Conservation (phyloP, 139 green algal genomes). For the Coelastrella sp. region DNA sequence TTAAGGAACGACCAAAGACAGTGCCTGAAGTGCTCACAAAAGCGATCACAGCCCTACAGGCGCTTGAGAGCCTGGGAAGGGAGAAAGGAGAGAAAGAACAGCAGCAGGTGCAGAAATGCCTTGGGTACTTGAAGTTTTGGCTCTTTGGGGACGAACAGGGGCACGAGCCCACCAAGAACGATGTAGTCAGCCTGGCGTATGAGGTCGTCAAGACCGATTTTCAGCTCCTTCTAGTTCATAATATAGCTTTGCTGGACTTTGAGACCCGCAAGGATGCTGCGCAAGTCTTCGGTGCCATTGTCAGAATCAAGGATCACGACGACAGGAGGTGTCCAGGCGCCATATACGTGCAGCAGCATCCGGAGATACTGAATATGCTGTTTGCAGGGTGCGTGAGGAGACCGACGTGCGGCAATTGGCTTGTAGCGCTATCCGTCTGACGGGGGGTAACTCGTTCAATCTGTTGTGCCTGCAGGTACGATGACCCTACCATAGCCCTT, state of each 20-base stretch:
- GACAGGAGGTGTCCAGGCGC: constrained; percentile 67
- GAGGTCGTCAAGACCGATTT: constrained; percentile 73
- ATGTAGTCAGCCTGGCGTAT: constrained; percentile 65
- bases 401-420: neutral
- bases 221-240: constrained; percentile 70
- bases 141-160: constrained; percentile 81
- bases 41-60: constrained; percentile 6
- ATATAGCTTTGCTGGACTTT: constrained; percentile 85
- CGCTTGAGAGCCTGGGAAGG: neutral
- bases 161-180: constrained; percentile 69
- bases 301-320: constrained; percentile 77
- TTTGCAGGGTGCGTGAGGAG: constrained; percentile 70
- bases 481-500: constrained; percentile 81
- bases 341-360: constrained; percentile 72
- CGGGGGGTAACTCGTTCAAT: no score
- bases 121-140: constrained; percentile 70
- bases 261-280: constrained; percentile 89
- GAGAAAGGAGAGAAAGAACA: constrained; percentile 32
- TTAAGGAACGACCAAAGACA: constrained; percentile 17
- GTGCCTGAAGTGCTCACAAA: constrained; percentile 22
- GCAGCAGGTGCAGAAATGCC: constrained; percentile 55
- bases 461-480: constrained; percentile 66
- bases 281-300: constrained; percentile 75
- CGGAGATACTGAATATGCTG: constrained; percentile 74
- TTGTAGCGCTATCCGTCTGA: neutral